These are phyloP conservation scores for Guillardia theta DNA, from an alignment of 78 protist genomes.

Conservation along the genomic window DNA sequence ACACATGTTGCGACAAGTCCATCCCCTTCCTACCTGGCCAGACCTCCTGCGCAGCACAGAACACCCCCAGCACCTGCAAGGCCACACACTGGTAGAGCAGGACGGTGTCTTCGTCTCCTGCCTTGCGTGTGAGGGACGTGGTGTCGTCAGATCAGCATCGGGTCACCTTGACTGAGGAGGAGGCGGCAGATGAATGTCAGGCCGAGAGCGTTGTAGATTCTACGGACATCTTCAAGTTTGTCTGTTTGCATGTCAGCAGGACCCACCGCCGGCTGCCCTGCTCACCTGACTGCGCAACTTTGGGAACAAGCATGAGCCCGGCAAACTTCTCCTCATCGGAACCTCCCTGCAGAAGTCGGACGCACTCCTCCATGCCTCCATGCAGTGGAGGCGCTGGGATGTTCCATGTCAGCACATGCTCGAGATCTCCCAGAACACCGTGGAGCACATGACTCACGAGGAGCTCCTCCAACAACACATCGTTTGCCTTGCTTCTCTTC, in stretches of 20 bases:
- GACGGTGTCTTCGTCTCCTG: not conserved
- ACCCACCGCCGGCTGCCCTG: not conserved
- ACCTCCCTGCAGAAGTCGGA: not conserved
- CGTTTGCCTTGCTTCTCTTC: too few relatives aligned
- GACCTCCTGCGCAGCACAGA: not conserved
- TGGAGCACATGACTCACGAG: too few relatives aligned
- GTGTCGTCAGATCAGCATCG: not conserved
- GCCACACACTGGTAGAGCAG: not conserved
- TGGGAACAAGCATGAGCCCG: not conserved
- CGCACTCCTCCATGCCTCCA: not conserved
- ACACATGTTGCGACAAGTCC: too few relatives aligned
- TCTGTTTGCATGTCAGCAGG: too few relatives aligned
- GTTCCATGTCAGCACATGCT: too few relatives aligned
- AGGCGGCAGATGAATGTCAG: constrained; percentile 3
- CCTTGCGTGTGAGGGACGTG: not conserved
- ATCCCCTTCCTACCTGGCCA: not conserved
- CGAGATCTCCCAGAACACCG: too few relatives aligned
- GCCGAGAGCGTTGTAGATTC: not conserved
- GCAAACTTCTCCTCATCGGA: constrained; percentile 9
- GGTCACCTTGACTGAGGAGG: not conserved
- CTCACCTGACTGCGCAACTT: not conserved
- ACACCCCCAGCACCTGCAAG: not conserved
- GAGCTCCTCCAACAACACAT: too few relatives aligned
- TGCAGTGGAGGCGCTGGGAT: too few relatives aligned
- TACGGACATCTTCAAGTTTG: too few relatives aligned